These are phyloP conservation scores for Boletus edulis DNA, from an alignment of 768 basidiomycete species.

Conservation along the genomic window DNA sequence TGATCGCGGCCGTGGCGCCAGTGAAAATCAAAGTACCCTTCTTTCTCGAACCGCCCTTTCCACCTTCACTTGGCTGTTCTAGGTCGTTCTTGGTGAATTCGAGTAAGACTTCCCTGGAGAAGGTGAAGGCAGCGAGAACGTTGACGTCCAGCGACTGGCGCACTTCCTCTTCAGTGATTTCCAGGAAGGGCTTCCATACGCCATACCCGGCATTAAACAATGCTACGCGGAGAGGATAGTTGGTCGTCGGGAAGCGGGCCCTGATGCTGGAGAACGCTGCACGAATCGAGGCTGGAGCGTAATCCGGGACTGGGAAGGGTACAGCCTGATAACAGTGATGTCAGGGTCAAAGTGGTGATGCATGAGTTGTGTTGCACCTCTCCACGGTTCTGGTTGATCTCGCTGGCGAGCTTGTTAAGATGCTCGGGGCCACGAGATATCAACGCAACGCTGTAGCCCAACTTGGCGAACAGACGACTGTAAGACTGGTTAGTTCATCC, in stretches of 20 bases:
- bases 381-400: conserved; percentile 57
- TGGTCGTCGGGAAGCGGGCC: conserved; percentile 42
- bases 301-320: conserved; percentile 52
- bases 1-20: conserved; percentile 63
- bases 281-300: conserved; percentile 50
- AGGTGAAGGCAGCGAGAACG: conserved; percentile 59
- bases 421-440: conserved; percentile 55
- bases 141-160: conserved; percentile 49
- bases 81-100: conserved; percentile 55
- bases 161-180: conserved; percentile 58
- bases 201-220: conserved; percentile 61
- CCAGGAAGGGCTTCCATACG: conserved; percentile 66
- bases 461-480: conserved; percentile 58
- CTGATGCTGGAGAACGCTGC: conserved; percentile 48
- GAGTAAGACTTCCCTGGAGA: conserved; percentile 57
- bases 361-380: conserved; percentile 37
- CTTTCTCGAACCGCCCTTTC: conserved; percentile 43
- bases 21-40: conserved; percentile 69
- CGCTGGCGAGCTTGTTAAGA: conserved; percentile 50
- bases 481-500: background rate
- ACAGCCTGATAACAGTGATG: conserved; percentile 42
- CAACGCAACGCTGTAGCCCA: conserved; percentile 66
- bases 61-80: conserved; percentile 40
- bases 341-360: background rate
- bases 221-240: conserved; percentile 55